Evolutionary conservation across 768 basidiomycete species (phyloP), one percentile per base, ranked within the genome.

Genomic region (Pulveroboletus frians): DNA sequence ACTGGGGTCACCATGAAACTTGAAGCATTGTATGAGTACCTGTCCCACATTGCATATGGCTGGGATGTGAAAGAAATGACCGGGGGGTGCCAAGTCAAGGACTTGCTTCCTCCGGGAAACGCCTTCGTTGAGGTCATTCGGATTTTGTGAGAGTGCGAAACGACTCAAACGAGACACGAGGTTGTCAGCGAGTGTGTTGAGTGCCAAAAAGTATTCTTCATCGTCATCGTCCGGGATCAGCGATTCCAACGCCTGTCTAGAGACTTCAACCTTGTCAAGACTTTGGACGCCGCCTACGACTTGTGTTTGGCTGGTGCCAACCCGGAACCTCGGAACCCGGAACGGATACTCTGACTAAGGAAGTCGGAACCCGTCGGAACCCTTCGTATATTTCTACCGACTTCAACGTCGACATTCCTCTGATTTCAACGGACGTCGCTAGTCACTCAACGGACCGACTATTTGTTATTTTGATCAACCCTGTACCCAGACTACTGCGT

Each of bases 91-190:
- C 17, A 64, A 32, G n/a, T 53, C 42, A 7, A 67, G 56, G 29
- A 58, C 45, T 27, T 53, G 50, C 49, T 51, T 49, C 26, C 30
- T 42, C 14, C 44, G 34, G 6, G 41, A 20, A 39, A 72, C 50
- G 14, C 59, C 57, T 37, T 65, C 58, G 17, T 62, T 49, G 18
- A 71, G 50, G 39, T 69, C 66, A 5, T 45, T 35, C 13, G 49
- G 39, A 26, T 63, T 51, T 36, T 65, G 47, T 5, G 47, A 52
- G n/a, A 31, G 55, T 23, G 52, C 15, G 34, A 68, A 71, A 30
- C n/a, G n/a, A n/a, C n/a, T n/a, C n/a, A n/a, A n/a, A n/a, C 60
- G 61, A 18, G 49, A 35, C 39, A 60, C 30, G 15, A 64, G 58
- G 3, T 34, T 37, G 21, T 15, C 15, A 11, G 53, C 53, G 23